A percentile compares a stretch with the other conserved stretches of the same genome.
These are phyloP conservation scores for Kondoa subrosea DNA, from an alignment of 768 basidiomycete genomes.

Conservation along the genomic window DNA sequence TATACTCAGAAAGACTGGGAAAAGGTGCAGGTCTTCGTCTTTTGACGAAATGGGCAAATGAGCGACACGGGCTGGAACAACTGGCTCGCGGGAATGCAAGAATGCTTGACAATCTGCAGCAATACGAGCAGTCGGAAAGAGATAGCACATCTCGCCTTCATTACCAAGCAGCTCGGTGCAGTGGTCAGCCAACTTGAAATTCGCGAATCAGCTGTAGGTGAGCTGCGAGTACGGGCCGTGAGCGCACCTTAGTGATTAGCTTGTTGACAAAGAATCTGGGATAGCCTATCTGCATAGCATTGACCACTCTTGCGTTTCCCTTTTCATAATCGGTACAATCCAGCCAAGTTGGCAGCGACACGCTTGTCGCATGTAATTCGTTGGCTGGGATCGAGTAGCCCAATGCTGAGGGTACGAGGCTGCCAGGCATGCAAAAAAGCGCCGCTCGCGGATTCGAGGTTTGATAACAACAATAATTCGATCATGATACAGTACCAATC, in stretches of 20 bases:
- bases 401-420: conserved; percentile 18
- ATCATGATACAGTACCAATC: no score
- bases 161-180: conserved; percentile 33
- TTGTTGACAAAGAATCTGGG: conserved; percentile 86
- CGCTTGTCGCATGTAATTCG: conserved; percentile 71
- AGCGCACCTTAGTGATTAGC: conserved; percentile 59
- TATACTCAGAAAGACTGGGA: conserved; percentile 61
- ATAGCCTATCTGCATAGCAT: conserved; percentile 73
- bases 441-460: no score
- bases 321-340: conserved; percentile 88
- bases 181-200: conserved; percentile 46
- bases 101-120: conserved; percentile 64
- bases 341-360: conserved; percentile 81
- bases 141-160: conserved; percentile 54
- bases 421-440: no score
- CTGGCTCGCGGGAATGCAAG: conserved; percentile 41
- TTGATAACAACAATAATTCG: no score
- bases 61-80: conserved; percentile 50
- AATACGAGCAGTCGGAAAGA: conserved; percentile 55
- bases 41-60: conserved; percentile 42
- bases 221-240: background rate
- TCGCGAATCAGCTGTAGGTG: background rate
- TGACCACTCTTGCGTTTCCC: conserved; percentile 59
- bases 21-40: conserved; percentile 38
- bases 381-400: conserved; percentile 27